These are phyloP conservation scores for Globisporangium abappressorium DNA, from an alignment of 352 stramenopile species.

Conservation along the genomic window DNA sequence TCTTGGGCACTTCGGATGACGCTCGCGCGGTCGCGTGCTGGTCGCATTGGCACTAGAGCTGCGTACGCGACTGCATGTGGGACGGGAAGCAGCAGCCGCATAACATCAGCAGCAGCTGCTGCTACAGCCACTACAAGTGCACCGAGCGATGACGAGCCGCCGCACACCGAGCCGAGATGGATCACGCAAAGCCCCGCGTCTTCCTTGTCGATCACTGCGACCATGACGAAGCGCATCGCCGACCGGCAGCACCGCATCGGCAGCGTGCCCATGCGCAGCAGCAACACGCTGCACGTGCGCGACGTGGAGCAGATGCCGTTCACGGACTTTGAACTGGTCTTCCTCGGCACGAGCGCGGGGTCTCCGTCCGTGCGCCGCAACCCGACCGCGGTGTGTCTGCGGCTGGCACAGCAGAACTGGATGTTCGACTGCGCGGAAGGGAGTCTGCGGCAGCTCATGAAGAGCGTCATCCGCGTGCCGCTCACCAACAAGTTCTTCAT, in stretches of 20 bases:
- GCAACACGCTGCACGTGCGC: conserved; percentile 45
- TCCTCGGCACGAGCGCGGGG: conserved; percentile 77
- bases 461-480: conserved; percentile 66
- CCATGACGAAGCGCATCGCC: conserved; percentile 29
- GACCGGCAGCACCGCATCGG: conserved; percentile 42
- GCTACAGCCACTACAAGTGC: background rate
- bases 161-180: conserved; percentile 6
- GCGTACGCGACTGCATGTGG: background rate
- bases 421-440: conserved; percentile 89
- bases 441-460: conserved; percentile 78
- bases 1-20: background rate
- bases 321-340: conserved; percentile 82
- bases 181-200: background rate
- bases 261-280: conserved; percentile 51
- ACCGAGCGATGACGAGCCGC: background rate
- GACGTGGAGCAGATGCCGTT: conserved; percentile 46
- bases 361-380: conserved; percentile 69
- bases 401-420: conserved; percentile 70
- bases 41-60: background rate
- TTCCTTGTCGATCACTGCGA: conserved; percentile 21
- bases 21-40: background rate
- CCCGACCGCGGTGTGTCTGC: conserved; percentile 55
- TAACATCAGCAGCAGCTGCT: background rate
- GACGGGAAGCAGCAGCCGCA: background rate
- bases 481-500: conserved; percentile 86